Conservation (phyloP, 164 flowering plant species). For the Houttuynia cordata region DNA sequence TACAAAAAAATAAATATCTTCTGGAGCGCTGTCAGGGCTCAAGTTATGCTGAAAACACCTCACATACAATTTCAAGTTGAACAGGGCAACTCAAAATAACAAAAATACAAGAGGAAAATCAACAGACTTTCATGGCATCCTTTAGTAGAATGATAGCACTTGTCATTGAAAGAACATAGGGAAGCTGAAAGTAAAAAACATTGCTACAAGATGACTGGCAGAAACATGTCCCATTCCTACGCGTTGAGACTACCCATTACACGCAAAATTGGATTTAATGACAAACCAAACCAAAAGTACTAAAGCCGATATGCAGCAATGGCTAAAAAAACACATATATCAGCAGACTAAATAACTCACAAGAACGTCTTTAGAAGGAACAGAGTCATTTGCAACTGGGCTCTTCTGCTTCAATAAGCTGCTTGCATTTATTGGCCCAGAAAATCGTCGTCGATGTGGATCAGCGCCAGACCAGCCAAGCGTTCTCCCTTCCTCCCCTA, state of each 20-base stretch:
- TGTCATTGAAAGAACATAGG: too few species aligned
- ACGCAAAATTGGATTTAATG: too few species aligned
- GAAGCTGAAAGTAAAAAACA: neutral
- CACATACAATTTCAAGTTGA: too few species aligned
- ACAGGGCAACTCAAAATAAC: too few species aligned
- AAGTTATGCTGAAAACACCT: too few species aligned
- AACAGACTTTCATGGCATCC: too few species aligned
- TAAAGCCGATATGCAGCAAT: conserved; percentile 3
- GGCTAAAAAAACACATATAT: neutral
- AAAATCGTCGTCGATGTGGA: conserved; percentile 45
- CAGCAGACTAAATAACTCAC: conserved; percentile 19
- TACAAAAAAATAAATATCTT: too few species aligned
- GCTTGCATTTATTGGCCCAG: conserved; percentile 47
- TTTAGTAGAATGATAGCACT: too few species aligned
- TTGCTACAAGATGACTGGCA: too few species aligned
- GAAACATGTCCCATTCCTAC: neutral
- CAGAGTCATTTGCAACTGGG: conserved; percentile 48
- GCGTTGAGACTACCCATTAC: too few species aligned
- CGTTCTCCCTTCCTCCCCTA: conserved; percentile 49
- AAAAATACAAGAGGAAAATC: too few species aligned
- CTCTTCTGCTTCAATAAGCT: conserved; percentile 55
- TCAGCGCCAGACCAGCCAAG: conserved; percentile 43
- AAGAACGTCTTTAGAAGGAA: conserved; percentile 42
- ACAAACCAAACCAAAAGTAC: neutral
- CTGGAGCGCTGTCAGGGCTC: too few species aligned